Evolutionary conservation across 148 eudicot genomes (phyloP).

Genomic region (Dysphania ambrosioides): DNA sequence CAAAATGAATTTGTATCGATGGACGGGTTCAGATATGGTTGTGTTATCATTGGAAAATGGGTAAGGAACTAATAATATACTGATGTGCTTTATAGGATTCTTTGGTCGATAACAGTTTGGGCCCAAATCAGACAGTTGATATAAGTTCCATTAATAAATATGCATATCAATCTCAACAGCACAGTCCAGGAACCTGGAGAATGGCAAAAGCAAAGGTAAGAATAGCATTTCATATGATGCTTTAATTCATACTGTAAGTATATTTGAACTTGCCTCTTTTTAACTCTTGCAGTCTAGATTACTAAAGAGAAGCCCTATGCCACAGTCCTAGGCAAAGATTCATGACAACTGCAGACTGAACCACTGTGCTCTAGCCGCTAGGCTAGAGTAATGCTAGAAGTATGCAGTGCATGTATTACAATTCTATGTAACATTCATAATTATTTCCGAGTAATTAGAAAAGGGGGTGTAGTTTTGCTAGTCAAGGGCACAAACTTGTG

Average conservation of each 20-base stretch:
- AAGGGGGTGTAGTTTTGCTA: background rate
- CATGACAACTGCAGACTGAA: background rate
- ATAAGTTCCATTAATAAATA: conserved; percentile 47
- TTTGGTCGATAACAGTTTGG: conserved; percentile 29
- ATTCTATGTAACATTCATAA: background rate
- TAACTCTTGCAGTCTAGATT: conserved; percentile 57
- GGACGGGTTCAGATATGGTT: background rate
- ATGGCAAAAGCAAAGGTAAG: conserved; percentile 67
- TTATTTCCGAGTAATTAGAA: background rate
- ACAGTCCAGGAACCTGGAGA: conserved; percentile 72
- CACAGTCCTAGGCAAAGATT: conserved; percentile 15
- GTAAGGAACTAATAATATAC: conserved; percentile 2
- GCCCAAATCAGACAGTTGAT: conserved; percentile 20
- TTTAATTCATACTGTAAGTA: background rate
- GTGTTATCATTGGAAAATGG: conserved; percentile 7
- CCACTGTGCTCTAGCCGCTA: background rate
- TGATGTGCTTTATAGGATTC: conserved; percentile 37
- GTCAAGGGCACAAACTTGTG: background rate
- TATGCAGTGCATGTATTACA: background rate
- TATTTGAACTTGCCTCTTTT: conserved; percentile 1
- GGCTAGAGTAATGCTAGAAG: background rate
- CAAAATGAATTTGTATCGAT: background rate
- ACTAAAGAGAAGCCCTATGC: conserved; percentile 43
- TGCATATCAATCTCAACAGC: conserved; percentile 41
- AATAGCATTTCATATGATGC: background rate